Conservation (phyloP, 441 rosid genomes). For the Metrosideros polymorpha region DNA sequence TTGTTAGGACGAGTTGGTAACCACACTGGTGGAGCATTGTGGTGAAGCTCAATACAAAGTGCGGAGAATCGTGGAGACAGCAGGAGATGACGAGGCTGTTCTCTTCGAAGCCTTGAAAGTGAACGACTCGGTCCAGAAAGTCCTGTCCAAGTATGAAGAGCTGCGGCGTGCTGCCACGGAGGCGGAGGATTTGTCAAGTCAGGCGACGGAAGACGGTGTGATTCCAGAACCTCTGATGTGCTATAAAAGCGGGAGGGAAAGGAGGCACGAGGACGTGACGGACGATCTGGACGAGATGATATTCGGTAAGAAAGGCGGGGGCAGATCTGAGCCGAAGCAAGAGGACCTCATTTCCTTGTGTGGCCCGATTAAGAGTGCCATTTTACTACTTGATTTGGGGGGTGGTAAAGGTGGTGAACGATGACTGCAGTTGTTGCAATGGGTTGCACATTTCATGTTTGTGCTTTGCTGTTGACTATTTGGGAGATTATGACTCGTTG, state of each 20-base stretch:
- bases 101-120: slow-evolving; percentile 82
- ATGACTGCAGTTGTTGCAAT: not conserved
- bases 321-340: not conserved
- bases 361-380: not conserved
- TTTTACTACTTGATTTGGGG: not conserved
- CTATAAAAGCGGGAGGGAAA: not conserved
- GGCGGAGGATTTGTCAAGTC: no score
- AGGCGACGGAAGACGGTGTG: not conserved
- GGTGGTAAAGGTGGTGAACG: not conserved
- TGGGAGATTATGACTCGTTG: not conserved
- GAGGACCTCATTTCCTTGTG: not conserved
- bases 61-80: slow-evolving; percentile 73
- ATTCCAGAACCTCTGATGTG: not conserved
- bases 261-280: not conserved
- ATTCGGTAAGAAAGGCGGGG: not conserved
- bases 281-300: not conserved
- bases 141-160: slow-evolving; percentile 53
- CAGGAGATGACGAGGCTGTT: slow-evolving; percentile 71
- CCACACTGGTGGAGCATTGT: slow-evolving; percentile 65
- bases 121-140: slow-evolving; percentile 76
- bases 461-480: not conserved
- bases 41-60: slow-evolving; percentile 44
- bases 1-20: slow-evolving; percentile 68
- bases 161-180: not conserved
- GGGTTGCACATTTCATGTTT: not conserved